Conservation (phyloP, 257 asterid species). For the Primulina tabacum region DNA sequence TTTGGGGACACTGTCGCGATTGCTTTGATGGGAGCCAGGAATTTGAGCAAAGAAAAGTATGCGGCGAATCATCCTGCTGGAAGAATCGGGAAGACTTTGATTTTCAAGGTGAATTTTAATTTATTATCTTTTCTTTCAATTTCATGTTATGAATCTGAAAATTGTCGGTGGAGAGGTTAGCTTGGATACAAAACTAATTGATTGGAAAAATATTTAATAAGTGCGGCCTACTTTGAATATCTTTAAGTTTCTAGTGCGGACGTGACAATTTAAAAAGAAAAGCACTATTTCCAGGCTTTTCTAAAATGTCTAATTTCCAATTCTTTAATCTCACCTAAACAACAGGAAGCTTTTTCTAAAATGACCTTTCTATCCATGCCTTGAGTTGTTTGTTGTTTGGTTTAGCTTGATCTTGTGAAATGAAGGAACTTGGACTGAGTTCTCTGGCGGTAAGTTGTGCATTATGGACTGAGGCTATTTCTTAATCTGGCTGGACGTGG, state of each 20-base stretch:
- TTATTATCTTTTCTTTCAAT: background rate
- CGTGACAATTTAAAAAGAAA: background rate
- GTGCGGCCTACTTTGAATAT: no score
- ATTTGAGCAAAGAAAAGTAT: slow-evolving; percentile 72
- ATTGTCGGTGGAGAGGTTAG: background rate
- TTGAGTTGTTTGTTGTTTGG: background rate
- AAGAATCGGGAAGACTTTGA: slow-evolving; percentile 51
- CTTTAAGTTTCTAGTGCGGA: background rate
- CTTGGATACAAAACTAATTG: background rate
- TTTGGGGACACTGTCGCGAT: slow-evolving; percentile 89
- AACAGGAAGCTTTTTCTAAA: background rate
- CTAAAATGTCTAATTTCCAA: background rate
- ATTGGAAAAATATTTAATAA: background rate
- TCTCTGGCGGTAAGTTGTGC: background rate
- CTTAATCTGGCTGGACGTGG: background rate
- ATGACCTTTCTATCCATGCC: background rate
- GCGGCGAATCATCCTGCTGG: slow-evolving; percentile 76
- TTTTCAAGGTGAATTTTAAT: slow-evolving; percentile 57
- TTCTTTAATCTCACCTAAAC: background rate
- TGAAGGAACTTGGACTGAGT: background rate
- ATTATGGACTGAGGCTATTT: background rate
- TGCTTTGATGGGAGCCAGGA: slow-evolving; percentile 82
- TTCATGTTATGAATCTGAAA: background rate
- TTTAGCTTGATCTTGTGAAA: background rate
- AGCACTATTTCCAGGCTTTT: background rate